Evolutionary conservation across 306 rosid genomes (phyloP).

Genomic region (Carpinus fangiana): DNA sequence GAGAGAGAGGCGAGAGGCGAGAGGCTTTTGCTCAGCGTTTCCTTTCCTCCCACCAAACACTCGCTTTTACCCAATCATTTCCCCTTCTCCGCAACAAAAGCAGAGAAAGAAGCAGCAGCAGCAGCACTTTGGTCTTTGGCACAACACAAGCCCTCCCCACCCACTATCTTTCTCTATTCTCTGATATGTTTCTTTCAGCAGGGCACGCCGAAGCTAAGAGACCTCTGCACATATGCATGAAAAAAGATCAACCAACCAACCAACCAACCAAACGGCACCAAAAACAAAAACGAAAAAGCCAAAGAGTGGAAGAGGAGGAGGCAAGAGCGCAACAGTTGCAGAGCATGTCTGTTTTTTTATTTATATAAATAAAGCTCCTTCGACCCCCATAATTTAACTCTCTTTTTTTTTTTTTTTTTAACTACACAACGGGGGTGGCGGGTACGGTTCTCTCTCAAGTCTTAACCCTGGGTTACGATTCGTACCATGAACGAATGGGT

Average conservation of each 20-base stretch:
- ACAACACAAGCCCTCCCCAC: not conserved
- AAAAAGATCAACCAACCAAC: conserved; percentile 24
- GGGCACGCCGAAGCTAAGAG: conserved; percentile 37
- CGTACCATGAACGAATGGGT: not conserved
- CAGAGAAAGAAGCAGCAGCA: conserved; percentile 12
- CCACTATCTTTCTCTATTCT: not conserved
- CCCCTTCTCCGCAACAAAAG: conserved; percentile 6
- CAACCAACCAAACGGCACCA: conserved; percentile 45
- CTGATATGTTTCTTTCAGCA: conserved; percentile 8
- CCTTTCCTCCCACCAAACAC: conserved; percentile 10
- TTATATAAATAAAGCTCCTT: not conserved
- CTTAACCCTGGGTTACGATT: conserved; percentile 1
- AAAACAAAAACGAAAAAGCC: conserved; percentile 40
- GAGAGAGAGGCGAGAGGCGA: not conserved
- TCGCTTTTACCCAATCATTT: conserved; percentile 24
- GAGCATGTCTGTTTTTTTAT: conserved; percentile 43
- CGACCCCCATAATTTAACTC: not conserved
- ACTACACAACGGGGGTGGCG: not conserved
- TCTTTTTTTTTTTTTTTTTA: not conserved
- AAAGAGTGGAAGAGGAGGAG: conserved; percentile 37
- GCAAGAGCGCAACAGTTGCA: conserved; percentile 29
- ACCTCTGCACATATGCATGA: not conserved
- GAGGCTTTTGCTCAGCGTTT: conserved; percentile 1
- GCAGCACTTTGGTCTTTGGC: conserved; percentile 13
- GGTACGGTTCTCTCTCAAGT: not conserved